phyloP scores from a whole-genome alignment of 768 basidiomycete species.

The Kwoniella sp. region DNA sequence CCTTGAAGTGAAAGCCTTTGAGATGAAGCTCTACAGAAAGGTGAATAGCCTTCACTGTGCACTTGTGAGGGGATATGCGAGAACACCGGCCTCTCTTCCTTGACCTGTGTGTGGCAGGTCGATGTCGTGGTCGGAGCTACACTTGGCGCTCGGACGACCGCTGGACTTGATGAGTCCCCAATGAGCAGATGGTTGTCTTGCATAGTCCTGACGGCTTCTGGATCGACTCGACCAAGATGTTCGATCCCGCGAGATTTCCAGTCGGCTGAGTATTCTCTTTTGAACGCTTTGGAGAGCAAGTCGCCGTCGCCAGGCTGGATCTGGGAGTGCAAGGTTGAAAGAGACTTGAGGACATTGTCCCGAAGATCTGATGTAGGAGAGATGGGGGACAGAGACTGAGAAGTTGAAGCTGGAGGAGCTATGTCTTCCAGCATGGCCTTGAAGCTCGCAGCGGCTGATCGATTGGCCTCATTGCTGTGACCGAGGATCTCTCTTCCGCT shows the following conservation, averaged over 20 bases:
- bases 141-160: not conserved
- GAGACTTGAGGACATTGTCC: too few relatives aligned
- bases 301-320: not conserved
- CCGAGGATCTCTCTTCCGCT: conserved; percentile 13
- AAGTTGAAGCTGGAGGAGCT: not conserved
- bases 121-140: not conserved
- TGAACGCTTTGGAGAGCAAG: conserved; percentile 15
- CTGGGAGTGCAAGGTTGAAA: not conserved
- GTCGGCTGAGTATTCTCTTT: conserved; percentile 9
- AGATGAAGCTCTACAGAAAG: not conserved
- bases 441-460: conserved; percentile 3
- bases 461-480: conserved; percentile 7
- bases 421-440: conserved; percentile 7
- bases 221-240: not conserved
- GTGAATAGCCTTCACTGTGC: not conserved
- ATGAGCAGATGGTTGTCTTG: conserved; percentile 11
- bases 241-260: conserved; percentile 8
- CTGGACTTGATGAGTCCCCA: not conserved
- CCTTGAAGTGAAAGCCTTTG: conserved; percentile 19
- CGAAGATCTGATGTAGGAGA: too few relatives aligned
- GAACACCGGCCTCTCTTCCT: not conserved
- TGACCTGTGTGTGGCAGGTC: not conserved
- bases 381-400: not conserved
- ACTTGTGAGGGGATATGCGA: not conserved
- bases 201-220: not conserved